Evolutionary conservation across 2,329 filamentous ascomycete species (phyloP).

Genomic region (Rosellinia necatrix): DNA sequence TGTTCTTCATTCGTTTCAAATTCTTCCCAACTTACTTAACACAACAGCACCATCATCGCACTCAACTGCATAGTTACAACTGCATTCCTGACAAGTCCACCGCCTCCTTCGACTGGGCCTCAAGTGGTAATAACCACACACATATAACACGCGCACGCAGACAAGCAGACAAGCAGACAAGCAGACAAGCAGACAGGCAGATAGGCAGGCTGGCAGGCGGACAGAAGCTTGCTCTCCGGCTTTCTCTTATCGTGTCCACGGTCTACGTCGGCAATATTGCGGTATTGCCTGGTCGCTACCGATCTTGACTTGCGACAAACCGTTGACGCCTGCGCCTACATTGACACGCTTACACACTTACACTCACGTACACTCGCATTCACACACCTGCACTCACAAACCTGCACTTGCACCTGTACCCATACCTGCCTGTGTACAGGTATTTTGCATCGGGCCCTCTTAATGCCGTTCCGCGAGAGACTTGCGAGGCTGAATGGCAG

Average conservation of each 20-base stretch:
- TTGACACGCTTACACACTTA: background rate
- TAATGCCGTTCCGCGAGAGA: slow-evolving; percentile 41
- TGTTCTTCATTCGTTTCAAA: background rate
- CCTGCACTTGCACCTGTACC: too few relatives aligned
- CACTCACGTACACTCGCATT: background rate
- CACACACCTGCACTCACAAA: background rate
- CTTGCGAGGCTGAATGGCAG: slow-evolving; percentile 41
- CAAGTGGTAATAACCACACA: slow-evolving; percentile 1
- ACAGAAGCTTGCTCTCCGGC: background rate
- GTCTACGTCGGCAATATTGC: background rate
- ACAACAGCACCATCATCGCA: background rate
- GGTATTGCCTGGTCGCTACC: background rate
- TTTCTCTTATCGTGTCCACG: background rate
- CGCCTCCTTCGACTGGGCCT: background rate
- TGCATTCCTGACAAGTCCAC: slow-evolving; percentile 12
- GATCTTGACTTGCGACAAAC: too few relatives aligned
- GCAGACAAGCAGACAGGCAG: background rate
- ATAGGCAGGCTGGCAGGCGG: background rate
- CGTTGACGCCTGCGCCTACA: background rate
- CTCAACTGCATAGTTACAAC: background rate
- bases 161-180: background rate
- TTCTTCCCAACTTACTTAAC: background rate
- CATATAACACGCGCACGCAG: background rate
- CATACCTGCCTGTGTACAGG: background rate
- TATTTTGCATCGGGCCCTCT: slow-evolving; percentile 8